Evolutionary conservation across 2,329 filamentous ascomycete species (phyloP).

Genomic region (Teratosphaeria gauchensis): DNA sequence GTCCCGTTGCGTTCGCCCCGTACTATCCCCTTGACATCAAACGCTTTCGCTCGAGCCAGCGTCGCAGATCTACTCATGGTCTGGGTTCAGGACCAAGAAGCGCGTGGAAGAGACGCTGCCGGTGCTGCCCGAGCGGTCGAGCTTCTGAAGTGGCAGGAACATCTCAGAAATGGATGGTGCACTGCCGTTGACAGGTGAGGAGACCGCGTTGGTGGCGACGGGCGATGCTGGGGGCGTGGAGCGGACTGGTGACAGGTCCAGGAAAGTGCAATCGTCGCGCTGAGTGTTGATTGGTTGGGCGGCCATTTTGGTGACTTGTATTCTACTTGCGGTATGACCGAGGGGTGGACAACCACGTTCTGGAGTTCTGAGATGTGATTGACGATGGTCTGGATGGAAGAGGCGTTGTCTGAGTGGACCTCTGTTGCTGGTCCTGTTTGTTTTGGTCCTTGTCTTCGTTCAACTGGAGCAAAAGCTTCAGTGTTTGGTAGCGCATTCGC

Average conservation of each 20-base stretch:
- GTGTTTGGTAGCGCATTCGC: constrained; percentile 7
- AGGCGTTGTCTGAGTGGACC: not conserved
- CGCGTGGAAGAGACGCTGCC: constrained; percentile 36
- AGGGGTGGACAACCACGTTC: not conserved
- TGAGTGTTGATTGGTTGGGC: not conserved
- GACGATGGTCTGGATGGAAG: not conserved
- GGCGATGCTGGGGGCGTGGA: constrained; percentile 3
- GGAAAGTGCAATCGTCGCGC: constrained; percentile 4
- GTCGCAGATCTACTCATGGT: not conserved
- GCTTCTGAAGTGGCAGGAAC: constrained; percentile 1
- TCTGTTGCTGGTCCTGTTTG: not conserved
- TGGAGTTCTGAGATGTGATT: not conserved
- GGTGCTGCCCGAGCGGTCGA: constrained; percentile 47
- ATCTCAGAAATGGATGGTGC: not conserved
- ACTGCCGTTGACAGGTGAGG: not conserved
- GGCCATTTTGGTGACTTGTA: not conserved
- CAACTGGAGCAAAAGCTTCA: constrained; percentile 5
- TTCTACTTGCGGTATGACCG: not conserved
- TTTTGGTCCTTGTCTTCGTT: not conserved
- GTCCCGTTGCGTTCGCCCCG: too few species aligned
- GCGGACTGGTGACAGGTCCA: constrained; percentile 9
- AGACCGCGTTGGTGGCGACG: not conserved
- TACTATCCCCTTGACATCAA: not conserved
- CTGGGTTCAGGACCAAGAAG: constrained; percentile 47
- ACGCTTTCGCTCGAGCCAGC: not conserved